phyloP scores from a whole-genome alignment of 2,329 filamentous ascomycete species.

The Leptographium flavum region DNA sequence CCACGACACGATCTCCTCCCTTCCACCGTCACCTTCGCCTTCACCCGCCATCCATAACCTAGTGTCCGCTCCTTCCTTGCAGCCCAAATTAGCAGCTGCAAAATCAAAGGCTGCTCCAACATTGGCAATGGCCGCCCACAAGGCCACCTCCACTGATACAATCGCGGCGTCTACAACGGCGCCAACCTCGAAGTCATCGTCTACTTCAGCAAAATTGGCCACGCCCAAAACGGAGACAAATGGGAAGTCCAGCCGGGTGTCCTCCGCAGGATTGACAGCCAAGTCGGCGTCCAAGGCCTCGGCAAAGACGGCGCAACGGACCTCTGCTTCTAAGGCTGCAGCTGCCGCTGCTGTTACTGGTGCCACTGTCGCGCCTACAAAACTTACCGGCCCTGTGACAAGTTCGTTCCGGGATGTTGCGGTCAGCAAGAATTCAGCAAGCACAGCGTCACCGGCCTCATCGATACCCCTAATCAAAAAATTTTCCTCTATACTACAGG shows the following conservation, averaged over 20 bases:
- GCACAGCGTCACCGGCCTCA: slow-evolving; percentile 1
- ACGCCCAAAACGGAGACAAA: slow-evolving; percentile 3
- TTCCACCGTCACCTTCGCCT: slow-evolving; percentile 16
- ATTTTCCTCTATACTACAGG: slow-evolving; percentile 28
- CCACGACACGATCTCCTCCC: slow-evolving; percentile 4
- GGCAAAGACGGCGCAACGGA: slow-evolving; percentile 3
- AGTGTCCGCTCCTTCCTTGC: not conserved
- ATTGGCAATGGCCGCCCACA: not conserved
- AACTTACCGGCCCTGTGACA: slow-evolving; percentile 9
- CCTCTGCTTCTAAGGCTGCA: slow-evolving; percentile 8
- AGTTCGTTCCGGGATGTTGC: slow-evolving; percentile 15
- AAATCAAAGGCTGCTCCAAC: not conserved
- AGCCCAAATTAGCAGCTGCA: slow-evolving; percentile 10
- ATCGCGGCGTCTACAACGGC: not conserved
- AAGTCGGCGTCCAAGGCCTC: slow-evolving; percentile 12
- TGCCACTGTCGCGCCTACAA: not conserved
- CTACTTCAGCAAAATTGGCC: not conserved
- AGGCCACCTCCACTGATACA: not conserved
- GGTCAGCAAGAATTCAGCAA: slow-evolving; percentile 8
- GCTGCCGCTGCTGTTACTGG: not conserved
- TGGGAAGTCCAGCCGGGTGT: slow-evolving; percentile 11
- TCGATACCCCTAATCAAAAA: slow-evolving; percentile 23
- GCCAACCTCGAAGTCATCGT: not conserved
- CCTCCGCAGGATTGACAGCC: slow-evolving; percentile 6
- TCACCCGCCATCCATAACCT: slow-evolving; percentile 14